A percentile compares a stretch with the other conserved stretches of the same genome.
phyloP scores from a whole-genome alignment of 345 rosid species.

The Brassica rapa region DNA sequence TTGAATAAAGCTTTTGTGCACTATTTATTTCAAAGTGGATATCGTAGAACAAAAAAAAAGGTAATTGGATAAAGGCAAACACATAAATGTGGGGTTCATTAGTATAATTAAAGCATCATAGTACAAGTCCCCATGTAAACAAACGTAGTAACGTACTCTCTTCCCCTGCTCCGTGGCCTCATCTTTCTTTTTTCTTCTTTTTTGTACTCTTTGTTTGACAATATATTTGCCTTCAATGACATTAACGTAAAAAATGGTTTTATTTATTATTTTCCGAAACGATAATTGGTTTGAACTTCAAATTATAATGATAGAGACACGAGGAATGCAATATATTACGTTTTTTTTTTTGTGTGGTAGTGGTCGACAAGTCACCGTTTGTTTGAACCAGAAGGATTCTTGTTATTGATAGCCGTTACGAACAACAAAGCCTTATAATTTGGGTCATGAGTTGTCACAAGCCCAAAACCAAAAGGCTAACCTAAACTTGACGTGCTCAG shows the following conservation, averaged over 20 bases:
- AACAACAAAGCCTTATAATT: background rate
- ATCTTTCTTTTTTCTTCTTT: background rate
- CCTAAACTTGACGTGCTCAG: background rate
- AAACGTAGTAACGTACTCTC: slow-evolving; percentile 10
- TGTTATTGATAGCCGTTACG: background rate
- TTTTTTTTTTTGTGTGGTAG: background rate
- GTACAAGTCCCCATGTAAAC: slow-evolving; percentile 34
- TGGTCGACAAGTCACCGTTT: background rate
- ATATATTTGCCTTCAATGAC: background rate
- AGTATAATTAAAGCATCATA: slow-evolving; percentile 15
- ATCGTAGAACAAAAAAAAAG: slow-evolving; percentile 1
- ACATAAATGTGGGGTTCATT: slow-evolving; percentile 26
- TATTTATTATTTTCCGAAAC: background rate
- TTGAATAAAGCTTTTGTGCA: background rate
- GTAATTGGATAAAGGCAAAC: slow-evolving; percentile 24
- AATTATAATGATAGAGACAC: background rate
- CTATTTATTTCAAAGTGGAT: background rate
- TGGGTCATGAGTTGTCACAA: background rate
- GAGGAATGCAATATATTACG: background rate
- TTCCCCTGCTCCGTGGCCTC: slow-evolving; percentile 5
- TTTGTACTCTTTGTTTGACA: background rate
- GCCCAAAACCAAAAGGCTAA: background rate
- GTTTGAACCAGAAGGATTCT: background rate
- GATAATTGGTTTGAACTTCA: background rate
- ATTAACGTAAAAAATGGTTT: background rate